phyloP scores from a whole-genome alignment of 768 basidiomycete species.

The Dendrothele bispora region DNA sequence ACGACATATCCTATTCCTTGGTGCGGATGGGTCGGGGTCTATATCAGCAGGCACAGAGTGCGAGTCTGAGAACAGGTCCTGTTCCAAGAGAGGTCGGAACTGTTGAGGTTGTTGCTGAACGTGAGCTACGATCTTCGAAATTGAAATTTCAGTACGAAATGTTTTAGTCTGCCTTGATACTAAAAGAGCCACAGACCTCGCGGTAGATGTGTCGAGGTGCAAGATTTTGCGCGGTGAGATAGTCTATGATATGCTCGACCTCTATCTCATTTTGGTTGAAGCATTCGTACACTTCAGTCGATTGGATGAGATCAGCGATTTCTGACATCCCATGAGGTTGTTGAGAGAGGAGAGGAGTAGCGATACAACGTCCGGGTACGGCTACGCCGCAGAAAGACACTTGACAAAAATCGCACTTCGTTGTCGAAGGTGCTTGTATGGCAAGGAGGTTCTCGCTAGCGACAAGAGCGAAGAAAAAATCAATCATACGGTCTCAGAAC shows the following conservation, averaged over 20 bases:
- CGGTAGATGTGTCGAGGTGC: constrained; percentile 75
- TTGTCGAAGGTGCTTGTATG: constrained; percentile 70
- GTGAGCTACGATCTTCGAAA: constrained; percentile 57
- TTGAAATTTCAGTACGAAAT: neutral
- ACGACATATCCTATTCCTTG: constrained; percentile 66
- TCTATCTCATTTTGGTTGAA: constrained; percentile 79
- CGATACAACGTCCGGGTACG: constrained; percentile 71
- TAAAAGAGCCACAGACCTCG: constrained; percentile 49
- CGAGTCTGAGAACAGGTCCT: constrained; percentile 69
- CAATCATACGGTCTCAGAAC: no score
- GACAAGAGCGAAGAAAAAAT: no score
- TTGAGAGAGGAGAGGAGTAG: constrained; percentile 54
- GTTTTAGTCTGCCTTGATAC: neutral
- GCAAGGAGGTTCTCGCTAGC: constrained; percentile 75
- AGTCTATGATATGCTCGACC: constrained; percentile 84
- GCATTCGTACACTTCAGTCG: constrained; percentile 74
- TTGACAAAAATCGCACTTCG: constrained; percentile 82
- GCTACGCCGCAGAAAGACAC: constrained; percentile 83
- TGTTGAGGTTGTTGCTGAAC: constrained; percentile 59
- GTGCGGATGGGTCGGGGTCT: constrained; percentile 56
- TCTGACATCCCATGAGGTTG: constrained; percentile 70
- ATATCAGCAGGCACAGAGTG: constrained; percentile 55
- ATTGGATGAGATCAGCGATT: constrained; percentile 75
- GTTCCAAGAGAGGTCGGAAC: constrained; percentile 67
- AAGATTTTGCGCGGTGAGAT: constrained; percentile 60